A percentile compares a stretch with the other conserved stretches of the same genome.
phyloP scores from a whole-genome alignment of 768 basidiomycete genomes.

The Phlegmacium glaucopus region DNA sequence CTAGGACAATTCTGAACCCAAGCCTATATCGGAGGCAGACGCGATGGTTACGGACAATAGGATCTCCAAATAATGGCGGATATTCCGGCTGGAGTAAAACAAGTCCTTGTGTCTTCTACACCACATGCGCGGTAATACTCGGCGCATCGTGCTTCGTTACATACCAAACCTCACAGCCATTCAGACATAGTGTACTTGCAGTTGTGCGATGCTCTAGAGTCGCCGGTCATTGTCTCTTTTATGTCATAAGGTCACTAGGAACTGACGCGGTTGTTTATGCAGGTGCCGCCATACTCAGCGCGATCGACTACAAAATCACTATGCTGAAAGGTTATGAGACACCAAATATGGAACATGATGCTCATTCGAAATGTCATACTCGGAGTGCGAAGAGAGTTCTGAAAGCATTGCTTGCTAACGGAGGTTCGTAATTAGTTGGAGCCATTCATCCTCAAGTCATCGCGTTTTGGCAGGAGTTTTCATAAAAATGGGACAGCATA shows the following conservation, averaged over 20 bases:
- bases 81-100: background rate
- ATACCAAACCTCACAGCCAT: slow-evolving; percentile 69
- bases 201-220: slow-evolving; percentile 76
- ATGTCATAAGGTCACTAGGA: background rate
- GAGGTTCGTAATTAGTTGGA: slow-evolving; percentile 48
- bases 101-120: slow-evolving; percentile 34
- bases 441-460: slow-evolving; percentile 1
- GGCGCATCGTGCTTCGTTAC: slow-evolving; percentile 39
- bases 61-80: background rate
- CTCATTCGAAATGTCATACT: slow-evolving; percentile 76
- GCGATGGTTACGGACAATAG: background rate
- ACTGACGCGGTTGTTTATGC: slow-evolving; percentile 8
- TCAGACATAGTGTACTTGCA: slow-evolving; percentile 74
- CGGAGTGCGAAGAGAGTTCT: slow-evolving; percentile 80
- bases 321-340: slow-evolving; percentile 52
- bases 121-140: slow-evolving; percentile 32
- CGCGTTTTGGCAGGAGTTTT: slow-evolving; percentile 54
- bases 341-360: slow-evolving; percentile 45
- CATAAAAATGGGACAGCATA: slow-evolving; percentile 89
- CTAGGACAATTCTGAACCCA: background rate
- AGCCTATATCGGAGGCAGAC: slow-evolving; percentile 4
- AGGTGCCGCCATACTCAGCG: slow-evolving; percentile 63
- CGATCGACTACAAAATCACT: slow-evolving; percentile 70
- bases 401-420: slow-evolving; percentile 83
- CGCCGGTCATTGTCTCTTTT: slow-evolving; percentile 45